Evolutionary conservation across 441 rosid genomes (phyloP).

Genomic region (Omphalea diandra): DNA sequence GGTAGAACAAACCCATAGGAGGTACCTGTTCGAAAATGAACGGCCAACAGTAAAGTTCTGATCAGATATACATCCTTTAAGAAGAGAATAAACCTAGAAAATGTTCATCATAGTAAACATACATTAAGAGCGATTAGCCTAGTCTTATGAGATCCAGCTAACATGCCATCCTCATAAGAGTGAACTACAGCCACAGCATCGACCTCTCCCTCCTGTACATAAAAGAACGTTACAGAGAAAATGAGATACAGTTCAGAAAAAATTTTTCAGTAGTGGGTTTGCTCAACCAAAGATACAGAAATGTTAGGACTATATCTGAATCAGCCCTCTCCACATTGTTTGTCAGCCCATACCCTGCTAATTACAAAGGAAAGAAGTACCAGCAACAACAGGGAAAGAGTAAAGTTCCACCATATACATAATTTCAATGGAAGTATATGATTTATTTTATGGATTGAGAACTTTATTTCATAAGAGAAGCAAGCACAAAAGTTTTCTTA

Average conservation of each 20-base stretch:
- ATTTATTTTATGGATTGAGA: background rate
- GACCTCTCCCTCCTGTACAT: conserved; percentile 71
- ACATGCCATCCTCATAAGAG: conserved; percentile 75
- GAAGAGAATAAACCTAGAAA: conserved; percentile 10
- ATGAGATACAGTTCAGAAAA: background rate
- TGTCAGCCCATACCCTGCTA: background rate
- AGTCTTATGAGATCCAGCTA: conserved; percentile 78
- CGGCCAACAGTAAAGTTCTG: conserved; percentile 8
- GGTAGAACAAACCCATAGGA: conserved; percentile 96
- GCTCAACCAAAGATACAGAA: background rate
- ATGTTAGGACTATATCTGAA: background rate
- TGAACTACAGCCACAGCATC: conserved; percentile 69
- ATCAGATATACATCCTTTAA: conserved; percentile 15
- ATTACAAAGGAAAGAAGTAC: background rate
- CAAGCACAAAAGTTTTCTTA: background rate
- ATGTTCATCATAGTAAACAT: conserved; percentile 26
- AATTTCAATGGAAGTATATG: background rate
- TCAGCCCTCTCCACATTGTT: background rate
- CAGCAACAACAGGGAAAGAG: background rate
- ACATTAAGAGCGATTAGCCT: conserved; percentile 89
- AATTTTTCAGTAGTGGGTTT: background rate
- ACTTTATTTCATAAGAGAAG: background rate
- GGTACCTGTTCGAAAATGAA: conserved; percentile 60
- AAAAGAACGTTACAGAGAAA: conserved; percentile 12
- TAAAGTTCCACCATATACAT: background rate